These are phyloP conservation scores for Musa balbisiana DNA, from an alignment of 202 grass and related monocot genomes.

Conservation along the genomic window DNA sequence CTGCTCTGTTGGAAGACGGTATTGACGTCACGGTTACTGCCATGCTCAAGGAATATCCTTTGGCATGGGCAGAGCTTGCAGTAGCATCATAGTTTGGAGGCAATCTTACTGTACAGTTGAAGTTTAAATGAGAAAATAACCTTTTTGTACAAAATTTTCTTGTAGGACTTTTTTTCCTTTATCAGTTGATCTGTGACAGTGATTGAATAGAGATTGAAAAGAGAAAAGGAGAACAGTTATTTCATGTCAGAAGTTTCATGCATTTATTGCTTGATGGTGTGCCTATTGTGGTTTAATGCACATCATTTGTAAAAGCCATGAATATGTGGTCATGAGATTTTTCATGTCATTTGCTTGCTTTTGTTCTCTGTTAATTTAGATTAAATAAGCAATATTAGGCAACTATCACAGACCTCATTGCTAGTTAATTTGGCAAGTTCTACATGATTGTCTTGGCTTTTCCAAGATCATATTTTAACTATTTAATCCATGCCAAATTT, in stretches of 20 bases:
- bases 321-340: not conserved
- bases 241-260: not conserved
- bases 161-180: not conserved
- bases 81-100: constrained; percentile 27
- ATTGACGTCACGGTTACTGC: constrained; percentile 52
- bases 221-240: not conserved
- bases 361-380: too few relatives aligned
- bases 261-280: not conserved
- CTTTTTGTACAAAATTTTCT: not conserved
- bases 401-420: too few relatives aligned
- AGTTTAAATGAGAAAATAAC: not conserved
- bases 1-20: constrained; percentile 68
- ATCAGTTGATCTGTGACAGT: not conserved
- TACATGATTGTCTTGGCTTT: too few relatives aligned
- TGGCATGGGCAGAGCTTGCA: constrained; percentile 74
- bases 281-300: not conserved
- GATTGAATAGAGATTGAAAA: not conserved
- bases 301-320: not conserved
- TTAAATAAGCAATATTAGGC: too few relatives aligned
- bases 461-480: too few relatives aligned
- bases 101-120: constrained; percentile 12
- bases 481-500: too few relatives aligned
- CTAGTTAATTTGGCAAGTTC: too few relatives aligned
- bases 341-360: not conserved
- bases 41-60: constrained; percentile 48